These are phyloP conservation scores for Penicillium sp. DNA, from an alignment of 2,329 filamentous ascomycete species.

Conservation along the genomic window DNA sequence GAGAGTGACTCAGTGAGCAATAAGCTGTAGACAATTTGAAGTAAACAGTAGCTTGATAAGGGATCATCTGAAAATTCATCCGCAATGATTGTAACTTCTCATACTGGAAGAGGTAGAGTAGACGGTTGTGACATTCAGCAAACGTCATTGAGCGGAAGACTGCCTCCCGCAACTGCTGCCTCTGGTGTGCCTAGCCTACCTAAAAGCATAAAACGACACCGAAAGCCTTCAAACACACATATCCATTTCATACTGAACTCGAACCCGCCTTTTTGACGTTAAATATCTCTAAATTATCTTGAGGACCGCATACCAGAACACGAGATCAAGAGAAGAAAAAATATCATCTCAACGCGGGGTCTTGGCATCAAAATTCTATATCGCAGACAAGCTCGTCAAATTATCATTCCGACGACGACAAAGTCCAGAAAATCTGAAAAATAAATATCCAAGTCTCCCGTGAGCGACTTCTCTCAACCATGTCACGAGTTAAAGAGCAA, in stretches of 20 bases:
- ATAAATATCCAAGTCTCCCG: not conserved
- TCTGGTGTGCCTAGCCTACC: conserved; percentile 7
- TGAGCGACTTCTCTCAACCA: conserved; percentile 2
- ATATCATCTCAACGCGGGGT: not conserved
- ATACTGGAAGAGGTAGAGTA: not conserved
- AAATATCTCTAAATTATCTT: not conserved
- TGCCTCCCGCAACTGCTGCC: conserved; percentile 20
- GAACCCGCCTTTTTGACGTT: not conserved
- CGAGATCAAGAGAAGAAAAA: not conserved
- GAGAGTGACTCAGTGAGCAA: not conserved
- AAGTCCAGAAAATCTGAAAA: not conserved
- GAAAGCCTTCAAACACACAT: not conserved
- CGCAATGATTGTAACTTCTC: not conserved
- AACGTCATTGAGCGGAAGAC: conserved; percentile 27
- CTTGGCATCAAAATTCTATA: conserved; percentile 10
- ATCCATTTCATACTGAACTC: not conserved
- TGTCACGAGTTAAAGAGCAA: conserved; percentile 27
- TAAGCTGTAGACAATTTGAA: not conserved
- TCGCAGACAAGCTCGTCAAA: not conserved
- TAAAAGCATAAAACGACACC: conserved; percentile 1
- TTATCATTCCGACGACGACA: not conserved
- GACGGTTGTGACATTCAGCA: not conserved
- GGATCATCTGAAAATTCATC: not conserved
- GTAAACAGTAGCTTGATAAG: not conserved
- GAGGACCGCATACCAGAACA: not conserved